Evolutionary conservation across 2,329 filamentous ascomycete genomes (phyloP).

Genomic region (Botrytis cinerea): DNA sequence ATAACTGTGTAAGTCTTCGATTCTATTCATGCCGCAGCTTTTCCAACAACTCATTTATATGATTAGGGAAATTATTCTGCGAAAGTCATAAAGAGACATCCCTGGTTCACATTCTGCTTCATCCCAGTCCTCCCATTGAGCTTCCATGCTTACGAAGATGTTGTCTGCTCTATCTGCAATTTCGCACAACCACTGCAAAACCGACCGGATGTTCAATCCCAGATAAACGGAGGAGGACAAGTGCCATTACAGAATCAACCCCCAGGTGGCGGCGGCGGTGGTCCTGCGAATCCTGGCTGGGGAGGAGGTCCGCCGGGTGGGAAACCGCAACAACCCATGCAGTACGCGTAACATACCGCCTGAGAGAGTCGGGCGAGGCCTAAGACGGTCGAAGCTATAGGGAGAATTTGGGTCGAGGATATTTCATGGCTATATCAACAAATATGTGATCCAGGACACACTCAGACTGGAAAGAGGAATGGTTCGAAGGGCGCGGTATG

Average conservation of each 20-base stretch:
- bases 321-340: conserved; percentile 39
- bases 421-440: not conserved
- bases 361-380: not conserved
- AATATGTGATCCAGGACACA: not conserved
- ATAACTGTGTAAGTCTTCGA: conserved; percentile 54
- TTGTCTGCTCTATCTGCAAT: conserved; percentile 74
- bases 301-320: conserved; percentile 34
- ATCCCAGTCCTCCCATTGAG: conserved; percentile 73
- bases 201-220: conserved; percentile 39
- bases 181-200: conserved; percentile 67
- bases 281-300: conserved; percentile 34
- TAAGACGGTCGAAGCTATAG: too few species aligned
- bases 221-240: conserved; percentile 34
- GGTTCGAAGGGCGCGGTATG: not conserved
- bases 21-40: not conserved
- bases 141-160: conserved; percentile 65
- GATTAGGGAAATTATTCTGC: conserved; percentile 59
- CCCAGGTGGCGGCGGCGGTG: conserved; percentile 19
- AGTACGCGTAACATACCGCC: conserved; percentile 34
- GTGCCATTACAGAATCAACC: conserved; percentile 35
- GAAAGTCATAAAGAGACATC: conserved; percentile 61
- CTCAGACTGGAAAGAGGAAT: not conserved
- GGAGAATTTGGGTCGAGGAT: not conserved
- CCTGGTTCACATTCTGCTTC: conserved; percentile 82
- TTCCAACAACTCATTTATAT: not conserved